Conservation (phyloP, 2,329 filamentous ascomycete species). For the Bipolaris gigantea region DNA sequence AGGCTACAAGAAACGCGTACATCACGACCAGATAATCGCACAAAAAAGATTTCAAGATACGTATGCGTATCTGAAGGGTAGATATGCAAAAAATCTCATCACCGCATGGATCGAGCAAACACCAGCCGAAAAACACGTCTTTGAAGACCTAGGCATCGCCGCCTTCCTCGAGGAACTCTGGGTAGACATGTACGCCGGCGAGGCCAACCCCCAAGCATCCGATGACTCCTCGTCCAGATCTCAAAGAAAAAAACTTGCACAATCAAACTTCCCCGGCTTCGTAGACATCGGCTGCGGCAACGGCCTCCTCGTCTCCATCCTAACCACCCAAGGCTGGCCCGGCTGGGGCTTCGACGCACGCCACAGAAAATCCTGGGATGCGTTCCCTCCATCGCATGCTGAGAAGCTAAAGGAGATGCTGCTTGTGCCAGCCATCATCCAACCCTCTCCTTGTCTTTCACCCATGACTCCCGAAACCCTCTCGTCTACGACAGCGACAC, state of each 20-base stretch:
- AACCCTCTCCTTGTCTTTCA: background rate
- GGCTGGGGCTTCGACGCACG: slow-evolving; percentile 94
- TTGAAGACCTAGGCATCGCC: slow-evolving; percentile 89
- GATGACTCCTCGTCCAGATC: background rate
- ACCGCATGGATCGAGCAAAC: slow-evolving; percentile 83
- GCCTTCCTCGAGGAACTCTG: slow-evolving; percentile 93
- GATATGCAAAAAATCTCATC: slow-evolving; percentile 72
- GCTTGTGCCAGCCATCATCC: slow-evolving; percentile 59
- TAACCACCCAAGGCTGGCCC: slow-evolving; percentile 75
- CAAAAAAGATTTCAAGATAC: slow-evolving; percentile 79
- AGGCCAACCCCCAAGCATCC: background rate
- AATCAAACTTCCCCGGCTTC: slow-evolving; percentile 73
- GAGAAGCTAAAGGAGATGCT: slow-evolving; percentile 60
- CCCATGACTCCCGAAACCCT: background rate
- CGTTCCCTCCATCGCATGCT: slow-evolving; percentile 61
- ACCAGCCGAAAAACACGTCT: slow-evolving; percentile 88
- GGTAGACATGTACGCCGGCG: slow-evolving; percentile 72
- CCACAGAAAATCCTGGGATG: slow-evolving; percentile 79
- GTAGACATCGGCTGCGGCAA: slow-evolving; percentile 97
- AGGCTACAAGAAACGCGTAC: slow-evolving; percentile 78
- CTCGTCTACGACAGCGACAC: slow-evolving; percentile 30
- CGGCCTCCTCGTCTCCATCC: slow-evolving; percentile 81
- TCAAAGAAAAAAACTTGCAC: slow-evolving; percentile 12
- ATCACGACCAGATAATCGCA: slow-evolving; percentile 79
- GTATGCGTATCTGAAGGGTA: slow-evolving; percentile 77